Evolutionary conservation across 2,329 filamentous ascomycete species (phyloP).

Genomic region (Westerdykella ornata): DNA sequence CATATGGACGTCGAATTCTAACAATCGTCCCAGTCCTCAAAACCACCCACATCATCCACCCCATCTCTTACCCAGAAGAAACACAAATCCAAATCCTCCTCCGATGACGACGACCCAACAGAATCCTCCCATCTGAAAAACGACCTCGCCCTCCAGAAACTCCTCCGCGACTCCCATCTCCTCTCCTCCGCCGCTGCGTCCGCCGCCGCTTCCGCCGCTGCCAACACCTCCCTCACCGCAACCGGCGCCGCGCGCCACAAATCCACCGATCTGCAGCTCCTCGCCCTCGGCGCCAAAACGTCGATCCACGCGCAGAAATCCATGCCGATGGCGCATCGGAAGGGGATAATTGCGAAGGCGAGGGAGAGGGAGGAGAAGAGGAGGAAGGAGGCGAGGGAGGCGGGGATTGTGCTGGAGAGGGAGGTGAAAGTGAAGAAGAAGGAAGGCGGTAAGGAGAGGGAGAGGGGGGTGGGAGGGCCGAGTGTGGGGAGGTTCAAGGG

Average conservation of each 20-base stretch:
- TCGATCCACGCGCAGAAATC: conserved; percentile 71
- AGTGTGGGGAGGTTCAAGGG: conserved; percentile 73
- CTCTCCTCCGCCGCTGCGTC: conserved; percentile 54
- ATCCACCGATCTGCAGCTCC: conserved; percentile 76
- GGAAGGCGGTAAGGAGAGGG: conserved; percentile 39
- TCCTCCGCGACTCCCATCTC: conserved; percentile 87
- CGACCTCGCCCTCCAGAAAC: conserved; percentile 83
- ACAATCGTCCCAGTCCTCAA: conserved; percentile 38
- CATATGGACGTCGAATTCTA: conserved; percentile 14
- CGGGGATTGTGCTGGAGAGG: conserved; percentile 79
- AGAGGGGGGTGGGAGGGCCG: conserved; percentile 64
- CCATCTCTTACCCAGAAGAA: conserved; percentile 16
- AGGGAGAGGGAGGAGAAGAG: conserved; percentile 61
- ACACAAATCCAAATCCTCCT: conserved; percentile 10
- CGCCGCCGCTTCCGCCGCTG: conserved; percentile 35
- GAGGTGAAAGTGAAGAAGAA: conserved; percentile 39
- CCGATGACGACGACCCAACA: conserved; percentile 44
- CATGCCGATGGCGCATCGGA: conserved; percentile 83
- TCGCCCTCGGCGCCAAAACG: conserved; percentile 68
- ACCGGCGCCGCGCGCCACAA: conserved; percentile 69
- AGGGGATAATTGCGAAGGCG: conserved; percentile 70
- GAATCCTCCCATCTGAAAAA: conserved; percentile 71
- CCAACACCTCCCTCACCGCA: conserved; percentile 23
- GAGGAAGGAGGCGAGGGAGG: conserved; percentile 75
- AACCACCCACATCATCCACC: conserved; percentile 42